Percentiles rank a stretch among this genome's conserved stretches.
These are phyloP conservation scores for Fusarium illudens DNA, from an alignment of 2,329 filamentous ascomycete genomes.

Conservation along the genomic window DNA sequence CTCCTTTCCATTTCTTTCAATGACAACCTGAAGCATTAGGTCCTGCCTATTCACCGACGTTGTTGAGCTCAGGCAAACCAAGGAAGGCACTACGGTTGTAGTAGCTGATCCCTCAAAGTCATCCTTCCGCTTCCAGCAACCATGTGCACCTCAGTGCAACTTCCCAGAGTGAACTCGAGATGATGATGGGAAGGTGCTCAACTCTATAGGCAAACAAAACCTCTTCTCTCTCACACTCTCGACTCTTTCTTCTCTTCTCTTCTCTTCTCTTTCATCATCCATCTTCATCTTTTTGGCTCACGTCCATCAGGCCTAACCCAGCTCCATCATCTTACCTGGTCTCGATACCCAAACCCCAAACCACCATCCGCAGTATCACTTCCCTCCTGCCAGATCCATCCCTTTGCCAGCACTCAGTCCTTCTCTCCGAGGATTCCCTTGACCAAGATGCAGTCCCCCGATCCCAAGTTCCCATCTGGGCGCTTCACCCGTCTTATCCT, in stretches of 20 bases:
- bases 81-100: background rate
- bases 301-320: background rate
- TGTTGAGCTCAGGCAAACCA: background rate
- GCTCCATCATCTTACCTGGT: constrained; percentile 3
- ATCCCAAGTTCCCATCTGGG: background rate
- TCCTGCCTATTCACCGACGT: background rate
- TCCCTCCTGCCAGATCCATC: background rate
- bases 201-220: constrained; percentile 7
- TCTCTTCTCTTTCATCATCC: constrained; percentile 10
- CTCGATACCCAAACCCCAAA: background rate
- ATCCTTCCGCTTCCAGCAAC: background rate
- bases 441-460: background rate
- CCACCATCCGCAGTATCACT: constrained; percentile 1
- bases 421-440: background rate
- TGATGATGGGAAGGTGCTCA: constrained; percentile 4
- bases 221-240: background rate
- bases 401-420: background rate
- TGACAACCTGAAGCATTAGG: background rate
- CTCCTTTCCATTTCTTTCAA: background rate
- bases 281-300: constrained; percentile 13
- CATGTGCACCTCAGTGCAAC: background rate
- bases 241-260: background rate
- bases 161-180: constrained; percentile 2
- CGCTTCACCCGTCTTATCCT: constrained; percentile 19
- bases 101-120: background rate